Percentiles rank a stretch among this genome's conserved stretches.
Evolutionary conservation across 805 yeast species (phyloP).

Genomic region (Suhomyces canberraensis): DNA sequence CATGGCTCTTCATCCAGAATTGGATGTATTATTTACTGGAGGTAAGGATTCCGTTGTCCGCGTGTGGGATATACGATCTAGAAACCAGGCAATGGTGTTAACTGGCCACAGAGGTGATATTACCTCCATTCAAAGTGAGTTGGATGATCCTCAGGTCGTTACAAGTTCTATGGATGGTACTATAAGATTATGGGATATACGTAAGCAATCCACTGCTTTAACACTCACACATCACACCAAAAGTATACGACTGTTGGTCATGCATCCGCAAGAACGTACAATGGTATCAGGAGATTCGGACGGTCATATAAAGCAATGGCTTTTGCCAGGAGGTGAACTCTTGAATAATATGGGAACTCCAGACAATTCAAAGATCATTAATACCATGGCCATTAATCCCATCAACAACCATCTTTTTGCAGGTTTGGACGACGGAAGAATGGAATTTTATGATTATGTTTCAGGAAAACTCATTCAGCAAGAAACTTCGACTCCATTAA

Average conservation of each 20-base stretch:
- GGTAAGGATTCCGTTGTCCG: constrained; percentile 85
- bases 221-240: constrained; percentile 83
- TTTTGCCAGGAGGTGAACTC: constrained; percentile 71
- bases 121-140: constrained; percentile 62
- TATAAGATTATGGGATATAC: constrained; percentile 84
- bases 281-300: constrained; percentile 79
- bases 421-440: constrained; percentile 81
- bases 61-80: constrained; percentile 91
- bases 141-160: constrained; percentile 80
- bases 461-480: constrained; percentile 63
- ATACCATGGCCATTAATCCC: constrained; percentile 63
- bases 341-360: constrained; percentile 54
- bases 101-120: constrained; percentile 81
- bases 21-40: constrained; percentile 80
- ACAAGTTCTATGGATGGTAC: constrained; percentile 84
- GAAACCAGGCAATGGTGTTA: constrained; percentile 69
- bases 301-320: constrained; percentile 76
- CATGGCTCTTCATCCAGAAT: constrained; percentile 80
- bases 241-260: constrained; percentile 67
- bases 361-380: constrained; percentile 50
- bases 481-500: constrained; percentile 50
- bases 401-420: constrained; percentile 62
- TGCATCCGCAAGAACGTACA: constrained; percentile 69
- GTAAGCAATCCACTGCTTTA: constrained; percentile 68
- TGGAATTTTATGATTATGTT: constrained; percentile 76